phyloP scores from a whole-genome alignment of 2,329 filamentous ascomycete species.

The Ceratocystis albifundus region DNA sequence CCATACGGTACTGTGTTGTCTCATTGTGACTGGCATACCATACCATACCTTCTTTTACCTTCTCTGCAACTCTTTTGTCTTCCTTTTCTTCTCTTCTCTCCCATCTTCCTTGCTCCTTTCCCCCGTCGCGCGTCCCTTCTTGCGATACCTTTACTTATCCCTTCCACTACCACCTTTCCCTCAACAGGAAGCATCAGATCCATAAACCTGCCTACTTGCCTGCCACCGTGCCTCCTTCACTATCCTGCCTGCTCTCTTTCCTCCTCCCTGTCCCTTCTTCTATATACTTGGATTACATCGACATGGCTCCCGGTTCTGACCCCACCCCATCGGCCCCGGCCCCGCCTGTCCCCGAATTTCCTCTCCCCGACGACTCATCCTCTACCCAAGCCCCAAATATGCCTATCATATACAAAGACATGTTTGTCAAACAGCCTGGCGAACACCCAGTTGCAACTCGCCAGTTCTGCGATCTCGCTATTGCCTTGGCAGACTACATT shows the following conservation, averaged over 20 bases:
- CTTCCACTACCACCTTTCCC: neutral
- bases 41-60: neutral
- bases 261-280: neutral
- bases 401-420: slow-evolving; percentile 20
- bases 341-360: neutral
- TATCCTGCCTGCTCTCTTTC: neutral
- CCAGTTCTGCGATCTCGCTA: slow-evolving; percentile 20
- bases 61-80: neutral
- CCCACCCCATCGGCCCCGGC: neutral
- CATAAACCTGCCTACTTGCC: neutral
- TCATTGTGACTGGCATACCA: neutral
- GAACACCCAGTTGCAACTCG: slow-evolving; percentile 15
- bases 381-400: neutral
- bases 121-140: neutral
- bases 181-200: neutral
- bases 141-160: neutral
- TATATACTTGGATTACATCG: neutral
- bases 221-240: neutral
- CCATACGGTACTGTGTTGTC: neutral
- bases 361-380: neutral
- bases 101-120: neutral
- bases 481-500: slow-evolving; percentile 20
- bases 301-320: neutral
- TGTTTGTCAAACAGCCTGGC: slow-evolving; percentile 19
- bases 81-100: neutral